These are phyloP conservation scores for Pythium insidiosum DNA, from an alignment of 352 stramenopile genomes.

Conservation along the genomic window DNA sequence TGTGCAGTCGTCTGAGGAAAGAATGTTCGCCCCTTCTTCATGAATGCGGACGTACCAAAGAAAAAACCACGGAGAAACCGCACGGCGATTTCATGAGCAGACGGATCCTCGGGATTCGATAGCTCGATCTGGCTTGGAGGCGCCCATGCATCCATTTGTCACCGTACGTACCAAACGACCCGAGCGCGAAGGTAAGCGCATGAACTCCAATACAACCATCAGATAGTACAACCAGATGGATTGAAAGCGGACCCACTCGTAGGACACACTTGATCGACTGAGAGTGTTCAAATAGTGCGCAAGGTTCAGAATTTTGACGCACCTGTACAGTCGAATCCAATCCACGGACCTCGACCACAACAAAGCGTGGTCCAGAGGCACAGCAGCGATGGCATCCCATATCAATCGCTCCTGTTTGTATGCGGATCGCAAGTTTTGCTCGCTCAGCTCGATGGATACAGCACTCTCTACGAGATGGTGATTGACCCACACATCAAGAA, in stretches of 20 bases:
- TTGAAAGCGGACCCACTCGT: slow-evolving; percentile 13
- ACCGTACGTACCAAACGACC: slow-evolving; percentile 2
- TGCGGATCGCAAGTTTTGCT: slow-evolving; percentile 25
- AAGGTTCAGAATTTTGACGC: slow-evolving; percentile 46
- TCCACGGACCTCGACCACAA: slow-evolving; percentile 6
- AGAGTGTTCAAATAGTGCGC: slow-evolving; percentile 31
- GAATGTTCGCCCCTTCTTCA: slow-evolving; percentile 38
- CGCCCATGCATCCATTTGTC: slow-evolving; percentile 13
- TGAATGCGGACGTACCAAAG: slow-evolving; percentile 46
- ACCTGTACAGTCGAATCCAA: slow-evolving; percentile 39
- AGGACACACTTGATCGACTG: slow-evolving; percentile 12
- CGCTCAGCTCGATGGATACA: slow-evolving; percentile 42
- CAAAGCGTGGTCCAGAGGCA: slow-evolving; percentile 36
- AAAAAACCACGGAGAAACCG: slow-evolving; percentile 43
- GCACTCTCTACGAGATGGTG: slow-evolving; percentile 32
- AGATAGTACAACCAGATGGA: slow-evolving; percentile 17
- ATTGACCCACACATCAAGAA: slow-evolving; percentile 47
- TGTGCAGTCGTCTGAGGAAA: slow-evolving; percentile 19
- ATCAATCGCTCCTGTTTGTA: slow-evolving; percentile 36
- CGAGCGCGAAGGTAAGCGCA: slow-evolving; percentile 13
- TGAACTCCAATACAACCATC: slow-evolving; percentile 17
- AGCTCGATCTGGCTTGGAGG: slow-evolving; percentile 7
- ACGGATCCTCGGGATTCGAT: slow-evolving; percentile 3
- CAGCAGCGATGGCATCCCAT: slow-evolving; percentile 30
- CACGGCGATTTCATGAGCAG: slow-evolving; percentile 5